Evolutionary conservation across 352 stramenopile species (phyloP).

Genomic region (Blastocystis hominis): DNA sequence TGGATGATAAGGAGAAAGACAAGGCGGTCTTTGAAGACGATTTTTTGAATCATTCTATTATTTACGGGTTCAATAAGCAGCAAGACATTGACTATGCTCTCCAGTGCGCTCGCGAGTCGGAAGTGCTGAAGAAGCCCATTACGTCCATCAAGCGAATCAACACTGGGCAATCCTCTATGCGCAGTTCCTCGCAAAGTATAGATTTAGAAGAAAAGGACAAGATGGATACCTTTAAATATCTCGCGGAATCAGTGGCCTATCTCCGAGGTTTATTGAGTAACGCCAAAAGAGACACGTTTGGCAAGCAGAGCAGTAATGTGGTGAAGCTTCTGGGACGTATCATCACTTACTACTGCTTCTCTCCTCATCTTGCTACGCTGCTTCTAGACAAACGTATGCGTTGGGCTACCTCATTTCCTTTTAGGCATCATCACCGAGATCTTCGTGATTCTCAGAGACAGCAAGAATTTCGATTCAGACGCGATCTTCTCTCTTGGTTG

Average conservation of each 20-base stretch:
- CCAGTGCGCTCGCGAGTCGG: not conserved
- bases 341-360: conserved; percentile 11
- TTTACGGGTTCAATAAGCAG: not conserved
- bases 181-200: not conserved
- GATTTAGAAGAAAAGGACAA: not conserved
- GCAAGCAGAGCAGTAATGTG: not conserved
- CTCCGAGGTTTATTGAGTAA: not conserved
- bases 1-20: conserved; percentile 14
- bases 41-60: not conserved
- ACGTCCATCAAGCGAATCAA: conserved; percentile 10
- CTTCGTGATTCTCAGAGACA: not conserved
- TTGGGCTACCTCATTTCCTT: not conserved
- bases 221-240: not conserved
- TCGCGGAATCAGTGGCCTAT: not conserved
- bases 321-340: not conserved
- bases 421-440: not conserved
- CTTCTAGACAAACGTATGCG: not conserved
- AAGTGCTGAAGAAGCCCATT: not conserved
- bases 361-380: not conserved
- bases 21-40: not conserved
- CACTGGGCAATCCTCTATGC: not conserved
- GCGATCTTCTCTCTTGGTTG: conserved; percentile 34
- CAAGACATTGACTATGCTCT: not conserved
- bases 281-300: not conserved
- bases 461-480: not conserved